Percentiles rank a stretch among this genome's conserved stretches.
Evolutionary conservation across 192 early-diverging fungal genomes (phyloP).

Genomic region (Coemansia sp.): DNA sequence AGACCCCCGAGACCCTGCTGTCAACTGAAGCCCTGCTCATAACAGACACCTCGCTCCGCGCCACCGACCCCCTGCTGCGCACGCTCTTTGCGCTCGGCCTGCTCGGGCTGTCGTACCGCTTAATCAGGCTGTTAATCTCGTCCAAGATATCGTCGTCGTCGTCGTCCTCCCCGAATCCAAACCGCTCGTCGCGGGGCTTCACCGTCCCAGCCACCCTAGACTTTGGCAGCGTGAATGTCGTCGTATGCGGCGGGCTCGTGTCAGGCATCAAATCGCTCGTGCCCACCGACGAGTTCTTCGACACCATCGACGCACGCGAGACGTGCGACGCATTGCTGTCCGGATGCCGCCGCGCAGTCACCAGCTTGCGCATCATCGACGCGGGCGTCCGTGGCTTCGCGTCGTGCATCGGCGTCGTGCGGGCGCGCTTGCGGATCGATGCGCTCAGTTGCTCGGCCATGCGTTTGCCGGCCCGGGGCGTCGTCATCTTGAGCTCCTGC

Average conservation of each 20-base stretch:
- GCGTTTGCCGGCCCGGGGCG: slow-evolving; percentile 30
- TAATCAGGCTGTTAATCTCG: slow-evolving; percentile 41
- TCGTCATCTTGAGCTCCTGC: slow-evolving; percentile 23
- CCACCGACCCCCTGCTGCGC: background rate
- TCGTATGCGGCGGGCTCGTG: slow-evolving; percentile 45
- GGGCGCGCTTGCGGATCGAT: slow-evolving; percentile 4
- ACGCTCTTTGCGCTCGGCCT: background rate
- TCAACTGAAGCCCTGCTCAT: background rate
- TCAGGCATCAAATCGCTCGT: slow-evolving; percentile 46
- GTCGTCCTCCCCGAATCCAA: slow-evolving; percentile 17
- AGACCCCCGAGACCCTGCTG: background rate
- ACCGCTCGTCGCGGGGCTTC: background rate
- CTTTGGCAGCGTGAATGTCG: slow-evolving; percentile 37
- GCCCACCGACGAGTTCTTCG: slow-evolving; percentile 41
- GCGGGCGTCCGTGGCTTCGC: slow-evolving; percentile 33
- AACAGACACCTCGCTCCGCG: background rate
- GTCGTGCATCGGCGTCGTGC: slow-evolving; percentile 9
- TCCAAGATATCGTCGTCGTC: slow-evolving; percentile 46
- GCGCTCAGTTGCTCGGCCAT: slow-evolving; percentile 35
- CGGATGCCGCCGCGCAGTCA: slow-evolving; percentile 17
- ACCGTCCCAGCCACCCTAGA: slow-evolving; percentile 25
- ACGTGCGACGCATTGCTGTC: slow-evolving; percentile 4
- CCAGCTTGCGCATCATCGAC: slow-evolving; percentile 42
- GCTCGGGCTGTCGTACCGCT: slow-evolving; percentile 36
- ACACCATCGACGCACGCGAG: slow-evolving; percentile 25